Evolutionary conservation across 2,329 filamentous ascomycete genomes (phyloP).

Genomic region (Chaetomium sp.): DNA sequence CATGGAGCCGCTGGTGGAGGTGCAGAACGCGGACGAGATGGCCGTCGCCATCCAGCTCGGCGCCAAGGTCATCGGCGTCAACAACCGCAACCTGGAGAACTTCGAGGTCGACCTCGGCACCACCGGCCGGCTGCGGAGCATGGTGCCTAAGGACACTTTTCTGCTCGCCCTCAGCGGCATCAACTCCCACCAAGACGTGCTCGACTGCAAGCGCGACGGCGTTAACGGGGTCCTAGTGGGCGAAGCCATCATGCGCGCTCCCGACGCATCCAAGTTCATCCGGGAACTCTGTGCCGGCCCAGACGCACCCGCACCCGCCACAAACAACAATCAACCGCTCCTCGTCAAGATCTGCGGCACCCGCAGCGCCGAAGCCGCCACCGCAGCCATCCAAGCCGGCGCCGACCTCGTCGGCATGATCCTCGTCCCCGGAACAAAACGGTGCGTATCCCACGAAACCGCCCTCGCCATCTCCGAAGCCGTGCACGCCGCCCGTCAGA

Average conservation of each 20-base stretch:
- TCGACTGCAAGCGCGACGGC: conserved; percentile 79
- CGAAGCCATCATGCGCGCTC: conserved; percentile 89
- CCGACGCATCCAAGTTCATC: conserved; percentile 78
- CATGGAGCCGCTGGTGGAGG: conserved; percentile 97
- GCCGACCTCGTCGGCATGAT: conserved; percentile 94
- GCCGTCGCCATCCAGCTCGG: conserved; percentile 77
- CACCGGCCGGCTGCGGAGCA: conserved; percentile 77
- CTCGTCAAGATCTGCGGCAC: conserved; percentile 96
- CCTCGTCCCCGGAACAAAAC: conserved; percentile 71
- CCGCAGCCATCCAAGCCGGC: conserved; percentile 73
- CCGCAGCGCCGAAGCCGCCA: conserved; percentile 71
- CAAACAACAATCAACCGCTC: conserved; percentile 42
- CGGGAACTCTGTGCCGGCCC: conserved; percentile 66
- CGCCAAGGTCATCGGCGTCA: conserved; percentile 89
- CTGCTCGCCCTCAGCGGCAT: conserved; percentile 95
- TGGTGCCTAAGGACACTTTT: conserved; percentile 78
- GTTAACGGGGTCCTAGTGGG: conserved; percentile 91
- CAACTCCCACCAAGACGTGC: conserved; percentile 78
- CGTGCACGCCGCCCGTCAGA: conserved; percentile 48
- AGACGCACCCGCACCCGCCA: conserved; percentile 31
- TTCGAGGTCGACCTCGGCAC: conserved; percentile 96
- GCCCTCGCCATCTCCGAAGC: conserved; percentile 74
- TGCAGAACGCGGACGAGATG: conserved; percentile 94
- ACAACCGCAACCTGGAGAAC: conserved; percentile 92
- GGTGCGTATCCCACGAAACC: conserved; percentile 71